phyloP scores from a whole-genome alignment of 2,329 filamentous ascomycete genomes.

The Penicillium concentricum region DNA sequence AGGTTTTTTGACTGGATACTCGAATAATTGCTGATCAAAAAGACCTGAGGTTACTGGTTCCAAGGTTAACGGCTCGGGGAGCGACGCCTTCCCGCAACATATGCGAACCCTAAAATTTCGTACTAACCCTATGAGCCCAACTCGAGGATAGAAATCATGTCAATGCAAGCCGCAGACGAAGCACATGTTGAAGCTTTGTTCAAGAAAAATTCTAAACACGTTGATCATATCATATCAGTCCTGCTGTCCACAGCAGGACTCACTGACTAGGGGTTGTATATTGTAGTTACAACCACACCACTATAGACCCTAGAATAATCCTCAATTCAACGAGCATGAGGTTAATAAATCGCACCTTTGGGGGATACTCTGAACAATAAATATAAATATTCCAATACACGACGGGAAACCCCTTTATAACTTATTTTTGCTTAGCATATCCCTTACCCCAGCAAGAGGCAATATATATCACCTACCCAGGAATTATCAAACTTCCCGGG shows the following conservation, averaged over 20 bases:
- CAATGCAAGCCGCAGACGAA: background rate
- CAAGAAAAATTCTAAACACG: background rate
- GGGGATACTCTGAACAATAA: background rate
- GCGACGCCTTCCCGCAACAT: constrained; percentile 22
- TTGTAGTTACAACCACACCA: background rate
- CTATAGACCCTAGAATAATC: background rate
- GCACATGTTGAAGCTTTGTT: background rate
- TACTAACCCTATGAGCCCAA: background rate
- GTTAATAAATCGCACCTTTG: background rate
- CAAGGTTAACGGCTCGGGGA: background rate
- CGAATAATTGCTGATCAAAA: background rate
- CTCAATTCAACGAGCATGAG: background rate
- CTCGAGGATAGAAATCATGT: background rate
- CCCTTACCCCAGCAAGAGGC: too few relatives aligned
- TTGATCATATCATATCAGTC: background rate
- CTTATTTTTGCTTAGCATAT: too few relatives aligned
- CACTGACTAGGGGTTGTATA: background rate
- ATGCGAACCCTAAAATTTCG: constrained; percentile 3
- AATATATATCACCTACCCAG: background rate
- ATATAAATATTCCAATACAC: background rate
- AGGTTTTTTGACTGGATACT: background rate
- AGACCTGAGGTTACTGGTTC: background rate
- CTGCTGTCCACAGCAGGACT: too few relatives aligned
- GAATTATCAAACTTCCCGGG: background rate
- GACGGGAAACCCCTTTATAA: background rate